Evolutionary conservation across 805 yeast species (phyloP), one percentile per base, ranked within the genome.

Genomic region (Cyberlindnera xishuangbannaensis): DNA sequence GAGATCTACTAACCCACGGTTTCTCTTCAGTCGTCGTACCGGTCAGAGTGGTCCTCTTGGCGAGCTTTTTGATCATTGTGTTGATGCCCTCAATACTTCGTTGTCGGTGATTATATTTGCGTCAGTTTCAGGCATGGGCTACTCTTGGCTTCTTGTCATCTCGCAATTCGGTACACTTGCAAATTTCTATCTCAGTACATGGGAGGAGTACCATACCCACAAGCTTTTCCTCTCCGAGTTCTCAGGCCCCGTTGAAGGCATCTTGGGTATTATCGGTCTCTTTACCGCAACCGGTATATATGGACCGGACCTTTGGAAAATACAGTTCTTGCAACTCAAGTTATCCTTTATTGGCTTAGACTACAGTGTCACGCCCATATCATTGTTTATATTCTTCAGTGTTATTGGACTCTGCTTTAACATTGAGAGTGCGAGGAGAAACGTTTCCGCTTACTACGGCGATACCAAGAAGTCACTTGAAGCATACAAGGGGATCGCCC

Each of bases 181-280:
- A 41, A 88, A 88, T 58, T 90, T 88, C 56, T 88, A 87, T 55
- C 55, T 84, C 31, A 79, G 94, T 24, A 88, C 97, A 1, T 88
- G 97, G 97, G 97, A 88, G 60, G 96, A 87, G 55, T 88, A 75
- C 56, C 90, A 87, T 54, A 88, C 97, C 1, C 94, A 86, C 48
- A 78, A 76, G 29, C 64, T 88, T 31, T 88, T 69, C 56, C 64
- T 88, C 33, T 76, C 90, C 22, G 78, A 71, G 41, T 77, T 85
- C 48, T 82, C 94, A 11, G 97, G 97, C 0, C 97, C 97, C 0
- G 97, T 90, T 4, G 97, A 88, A 59, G 97, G 97, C 3, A 83
- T 88, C 18, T 53, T 86, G 43, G 66, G 80, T 60, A 64, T 85
- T 33, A 58, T 73, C 15, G 55, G 48, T 0, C 59, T 79, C 13